Conservation (phyloP, 1,284 basidiomycete genomes). For the Schizopora paradoxa region DNA sequence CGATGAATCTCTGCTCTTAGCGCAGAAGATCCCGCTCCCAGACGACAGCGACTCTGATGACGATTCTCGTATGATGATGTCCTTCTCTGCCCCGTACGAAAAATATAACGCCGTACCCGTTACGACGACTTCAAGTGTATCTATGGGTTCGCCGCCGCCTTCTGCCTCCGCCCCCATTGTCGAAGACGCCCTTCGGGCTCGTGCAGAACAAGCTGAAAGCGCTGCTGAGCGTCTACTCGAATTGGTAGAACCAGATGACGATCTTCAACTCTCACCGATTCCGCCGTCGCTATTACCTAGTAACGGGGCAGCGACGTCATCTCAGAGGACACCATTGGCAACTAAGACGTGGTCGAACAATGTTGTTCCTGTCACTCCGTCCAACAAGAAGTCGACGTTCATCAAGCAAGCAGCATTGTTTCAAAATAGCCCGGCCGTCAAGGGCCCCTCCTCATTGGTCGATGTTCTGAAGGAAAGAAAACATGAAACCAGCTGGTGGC, state of each 20-base stretch:
- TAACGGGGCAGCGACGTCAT: constrained; percentile 30
- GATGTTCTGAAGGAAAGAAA: constrained; percentile 56
- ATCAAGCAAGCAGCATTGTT: constrained; percentile 74
- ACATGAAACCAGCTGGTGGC: constrained; percentile 72
- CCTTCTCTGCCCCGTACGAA: constrained; percentile 66
- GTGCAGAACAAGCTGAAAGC: constrained; percentile 85
- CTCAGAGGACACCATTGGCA: constrained; percentile 22
- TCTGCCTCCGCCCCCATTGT: constrained; percentile 49
- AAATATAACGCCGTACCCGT: constrained; percentile 29
- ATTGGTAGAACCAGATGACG: constrained; percentile 68
- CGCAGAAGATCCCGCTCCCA: constrained; percentile 65
- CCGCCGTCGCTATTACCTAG: constrained; percentile 48
- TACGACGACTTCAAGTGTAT: constrained; percentile 19
- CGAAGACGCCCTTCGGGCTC: constrained; percentile 77
- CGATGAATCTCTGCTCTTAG: constrained; percentile 65
- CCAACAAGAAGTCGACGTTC: constrained; percentile 48
- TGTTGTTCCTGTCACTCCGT: constrained; percentile 53
- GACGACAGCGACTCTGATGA: constrained; percentile 67
- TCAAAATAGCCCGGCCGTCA: constrained; percentile 63
- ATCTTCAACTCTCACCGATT: constrained; percentile 43
- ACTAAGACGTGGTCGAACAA: constrained; percentile 25
- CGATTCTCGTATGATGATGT: constrained; percentile 55
- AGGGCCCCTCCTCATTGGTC: constrained; percentile 50
- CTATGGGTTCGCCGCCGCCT: constrained; percentile 32
- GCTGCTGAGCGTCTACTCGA: constrained; percentile 79